A percentile compares a stretch with the other conserved stretches of the same genome.
Evolutionary conservation across 2,329 filamentous ascomycete species (phyloP).

Genomic region (Aspergillus unguis): DNA sequence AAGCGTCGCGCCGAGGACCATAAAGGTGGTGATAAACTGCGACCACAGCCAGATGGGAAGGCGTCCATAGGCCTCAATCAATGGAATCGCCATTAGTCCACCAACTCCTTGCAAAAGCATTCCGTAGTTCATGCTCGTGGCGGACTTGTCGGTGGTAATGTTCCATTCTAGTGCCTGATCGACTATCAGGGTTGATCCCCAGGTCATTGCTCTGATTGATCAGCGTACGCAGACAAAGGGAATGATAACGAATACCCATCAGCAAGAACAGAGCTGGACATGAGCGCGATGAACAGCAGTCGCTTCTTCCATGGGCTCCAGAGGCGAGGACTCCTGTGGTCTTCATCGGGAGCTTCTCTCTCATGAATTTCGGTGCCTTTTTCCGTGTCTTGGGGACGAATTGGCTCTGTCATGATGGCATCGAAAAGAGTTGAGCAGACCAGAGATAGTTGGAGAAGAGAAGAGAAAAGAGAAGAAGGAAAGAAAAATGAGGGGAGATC

Average conservation of each 20-base stretch:
- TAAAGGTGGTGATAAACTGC: constrained; percentile 37
- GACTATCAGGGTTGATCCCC: constrained; percentile 40
- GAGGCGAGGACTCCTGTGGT: constrained; percentile 25
- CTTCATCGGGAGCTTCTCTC: constrained; percentile 1
- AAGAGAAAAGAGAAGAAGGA: too few relatives aligned
- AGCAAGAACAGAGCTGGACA: constrained; percentile 35
- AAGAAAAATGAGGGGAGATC: too few relatives aligned
- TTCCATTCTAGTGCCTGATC: constrained; percentile 38
- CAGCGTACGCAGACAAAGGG: too few relatives aligned
- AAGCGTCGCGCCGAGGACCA: constrained; percentile 40
- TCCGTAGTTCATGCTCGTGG: constrained; percentile 41
- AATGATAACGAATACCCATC: constrained; percentile 26
- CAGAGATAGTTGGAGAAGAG: too few relatives aligned
- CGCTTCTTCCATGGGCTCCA: constrained; percentile 31
- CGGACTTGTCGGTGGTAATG: constrained; percentile 30
- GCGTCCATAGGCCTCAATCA: constrained; percentile 41
- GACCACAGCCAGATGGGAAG: constrained; percentile 45
- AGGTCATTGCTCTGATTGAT: constrained; percentile 36
- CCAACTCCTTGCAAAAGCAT: constrained; percentile 40
- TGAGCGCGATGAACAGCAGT: constrained; percentile 32
- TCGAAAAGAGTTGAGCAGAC: too few relatives aligned
- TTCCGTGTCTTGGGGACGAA: neutral
- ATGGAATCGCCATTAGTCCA: constrained; percentile 37
- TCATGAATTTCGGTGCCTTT: neutral
- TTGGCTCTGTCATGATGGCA: too few relatives aligned